Conservation (phyloP, 306 rosid genomes). For the Lathyrus sativus region DNA sequence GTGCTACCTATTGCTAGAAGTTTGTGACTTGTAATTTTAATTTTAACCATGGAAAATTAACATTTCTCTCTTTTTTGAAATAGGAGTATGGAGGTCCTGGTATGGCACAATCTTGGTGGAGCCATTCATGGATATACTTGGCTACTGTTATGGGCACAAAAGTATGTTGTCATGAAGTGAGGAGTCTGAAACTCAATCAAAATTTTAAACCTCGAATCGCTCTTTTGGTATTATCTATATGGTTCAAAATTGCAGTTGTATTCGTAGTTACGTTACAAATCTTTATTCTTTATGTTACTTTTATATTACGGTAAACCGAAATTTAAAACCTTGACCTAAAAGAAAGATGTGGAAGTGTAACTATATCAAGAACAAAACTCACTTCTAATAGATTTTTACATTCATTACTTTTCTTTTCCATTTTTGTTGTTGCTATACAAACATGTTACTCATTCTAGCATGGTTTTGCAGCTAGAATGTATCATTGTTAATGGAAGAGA, state of each 20-base stretch:
- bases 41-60: conserved; percentile 39
- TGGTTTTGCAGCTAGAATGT: conserved; percentile 39
- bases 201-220: background rate
- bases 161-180: conserved; percentile 48
- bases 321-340: conserved; percentile 6
- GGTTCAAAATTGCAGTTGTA: background rate
- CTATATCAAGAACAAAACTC: conserved; percentile 36
- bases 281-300: too few relatives aligned
- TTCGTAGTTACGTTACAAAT: background rate
- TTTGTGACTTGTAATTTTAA: conserved; percentile 27
- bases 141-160: conserved; percentile 56
- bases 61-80: conserved; percentile 45
- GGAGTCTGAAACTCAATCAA: conserved; percentile 49
- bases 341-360: conserved; percentile 37
- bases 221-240: background rate
- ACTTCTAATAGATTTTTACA: conserved; percentile 44
- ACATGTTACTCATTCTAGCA: conserved; percentile 46
- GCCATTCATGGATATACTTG: conserved; percentile 57
- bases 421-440: conserved; percentile 52
- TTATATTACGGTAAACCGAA: background rate
- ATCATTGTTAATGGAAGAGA: conserved; percentile 48
- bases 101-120: conserved; percentile 58
- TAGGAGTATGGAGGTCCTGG: conserved; percentile 53
- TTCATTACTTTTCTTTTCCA: conserved; percentile 37
- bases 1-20: conserved; percentile 42